Evolutionary conservation across 768 basidiomycete genomes (phyloP).

Genomic region (Tulasnella calospora): DNA sequence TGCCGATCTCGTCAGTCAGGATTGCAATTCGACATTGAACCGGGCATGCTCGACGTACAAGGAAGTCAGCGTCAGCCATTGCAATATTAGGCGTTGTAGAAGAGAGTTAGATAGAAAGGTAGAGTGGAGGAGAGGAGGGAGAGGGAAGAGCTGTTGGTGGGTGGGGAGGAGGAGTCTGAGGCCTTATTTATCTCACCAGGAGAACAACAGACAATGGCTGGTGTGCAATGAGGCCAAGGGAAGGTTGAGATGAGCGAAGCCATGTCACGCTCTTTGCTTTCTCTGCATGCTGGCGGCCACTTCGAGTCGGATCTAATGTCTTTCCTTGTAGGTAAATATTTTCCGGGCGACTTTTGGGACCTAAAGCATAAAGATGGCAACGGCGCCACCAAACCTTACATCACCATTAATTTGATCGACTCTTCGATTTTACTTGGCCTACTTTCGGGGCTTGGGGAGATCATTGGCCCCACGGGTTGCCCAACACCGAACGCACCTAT

Average conservation of each 20-base stretch:
- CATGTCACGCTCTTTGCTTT: no score
- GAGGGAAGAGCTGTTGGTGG: slow-evolving; percentile 1
- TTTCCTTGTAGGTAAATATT: no score
- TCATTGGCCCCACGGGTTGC: neutral
- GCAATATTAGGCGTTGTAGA: neutral
- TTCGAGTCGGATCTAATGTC: no score
- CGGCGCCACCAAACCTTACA: no score
- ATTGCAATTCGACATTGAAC: neutral
- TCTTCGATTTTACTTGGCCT: no score
- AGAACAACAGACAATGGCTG: slow-evolving; percentile 8
- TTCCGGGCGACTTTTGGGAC: no score
- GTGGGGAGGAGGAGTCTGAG: neutral
- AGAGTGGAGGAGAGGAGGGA: neutral
- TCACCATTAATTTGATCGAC: no score
- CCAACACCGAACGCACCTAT: no score
- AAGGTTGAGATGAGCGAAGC: neutral
- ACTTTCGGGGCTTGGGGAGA: no score
- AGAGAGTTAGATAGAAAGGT: neutral
- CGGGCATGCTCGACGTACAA: neutral
- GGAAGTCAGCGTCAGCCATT: slow-evolving; percentile 10
- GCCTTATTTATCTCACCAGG: slow-evolving; percentile 12
- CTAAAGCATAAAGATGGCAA: no score
- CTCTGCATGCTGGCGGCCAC: no score
- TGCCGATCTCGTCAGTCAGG: neutral
- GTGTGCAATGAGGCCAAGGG: slow-evolving; percentile 13